These are phyloP conservation scores for Rhodotorula diobovata DNA, from an alignment of 768 basidiomycete species.

Conservation along the genomic window DNA sequence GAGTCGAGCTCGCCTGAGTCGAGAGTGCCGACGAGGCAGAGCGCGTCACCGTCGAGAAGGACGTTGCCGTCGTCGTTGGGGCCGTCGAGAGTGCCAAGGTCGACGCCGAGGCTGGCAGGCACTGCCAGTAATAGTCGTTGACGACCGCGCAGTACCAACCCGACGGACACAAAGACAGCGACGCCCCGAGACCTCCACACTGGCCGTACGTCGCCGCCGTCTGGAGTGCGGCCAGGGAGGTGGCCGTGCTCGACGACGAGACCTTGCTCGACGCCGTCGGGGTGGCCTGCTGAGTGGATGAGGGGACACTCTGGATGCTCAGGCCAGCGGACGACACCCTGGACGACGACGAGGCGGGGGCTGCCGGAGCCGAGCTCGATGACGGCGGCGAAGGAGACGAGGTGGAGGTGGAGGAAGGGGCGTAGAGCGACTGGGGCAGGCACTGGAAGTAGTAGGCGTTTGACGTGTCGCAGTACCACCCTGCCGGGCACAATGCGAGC, in stretches of 20 bases:
- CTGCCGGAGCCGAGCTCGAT: too few relatives aligned
- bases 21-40: neutral
- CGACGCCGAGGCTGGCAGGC: neutral
- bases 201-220: neutral
- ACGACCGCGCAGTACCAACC: neutral
- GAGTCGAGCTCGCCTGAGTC: neutral
- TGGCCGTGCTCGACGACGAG: neutral
- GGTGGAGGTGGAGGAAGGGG: too few relatives aligned
- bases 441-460: too few relatives aligned
- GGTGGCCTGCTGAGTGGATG: too few relatives aligned
- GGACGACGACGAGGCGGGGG: neutral
- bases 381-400: too few relatives aligned
- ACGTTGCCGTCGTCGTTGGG: neutral
- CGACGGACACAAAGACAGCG: neutral
- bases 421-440: too few relatives aligned
- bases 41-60: neutral
- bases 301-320: too few relatives aligned
- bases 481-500: too few relatives aligned
- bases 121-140: constrained; percentile 1
- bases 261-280: neutral
- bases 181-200: neutral
- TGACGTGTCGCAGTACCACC: too few relatives aligned
- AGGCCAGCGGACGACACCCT: too few relatives aligned
- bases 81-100: neutral
- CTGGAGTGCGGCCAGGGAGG: neutral